These are phyloP conservation scores for Imleria badia DNA, from an alignment of 768 basidiomycete genomes.

Conservation along the genomic window DNA sequence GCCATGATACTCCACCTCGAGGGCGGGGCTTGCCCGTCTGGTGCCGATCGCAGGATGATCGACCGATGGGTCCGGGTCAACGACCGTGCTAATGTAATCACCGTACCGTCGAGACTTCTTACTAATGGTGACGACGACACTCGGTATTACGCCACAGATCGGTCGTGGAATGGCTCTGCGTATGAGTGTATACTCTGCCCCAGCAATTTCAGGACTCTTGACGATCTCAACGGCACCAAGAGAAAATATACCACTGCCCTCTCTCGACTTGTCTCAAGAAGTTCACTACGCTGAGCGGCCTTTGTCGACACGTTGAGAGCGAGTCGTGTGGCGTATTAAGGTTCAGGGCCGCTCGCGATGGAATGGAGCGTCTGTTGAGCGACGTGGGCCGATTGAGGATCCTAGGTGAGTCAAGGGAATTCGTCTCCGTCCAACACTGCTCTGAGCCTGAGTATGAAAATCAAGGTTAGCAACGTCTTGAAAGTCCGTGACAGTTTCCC, in stretches of 20 bases:
- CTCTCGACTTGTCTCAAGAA: conserved; percentile 39
- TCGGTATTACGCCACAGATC: conserved; percentile 33
- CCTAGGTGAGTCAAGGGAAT: conserved; percentile 8
- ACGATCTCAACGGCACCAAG: conserved; percentile 54
- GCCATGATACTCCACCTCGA: conserved; percentile 66
- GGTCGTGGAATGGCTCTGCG: conserved; percentile 40
- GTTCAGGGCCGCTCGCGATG: conserved; percentile 42
- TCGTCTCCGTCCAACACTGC: neutral
- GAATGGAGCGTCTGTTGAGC: conserved; percentile 37
- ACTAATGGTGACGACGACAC: conserved; percentile 19
- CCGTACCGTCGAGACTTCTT: conserved; percentile 53
- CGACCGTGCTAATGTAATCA: conserved; percentile 52
- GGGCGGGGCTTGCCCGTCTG: conserved; percentile 53
- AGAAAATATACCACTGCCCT: conserved; percentile 56
- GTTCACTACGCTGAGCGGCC: conserved; percentile 54
- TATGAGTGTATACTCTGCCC: conserved; percentile 72
- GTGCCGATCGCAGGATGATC: conserved; percentile 40
- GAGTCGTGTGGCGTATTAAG: conserved; percentile 53
- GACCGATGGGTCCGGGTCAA: conserved; percentile 36
- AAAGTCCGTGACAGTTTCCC: conserved; percentile 28
- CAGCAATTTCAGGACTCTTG: conserved; percentile 38
- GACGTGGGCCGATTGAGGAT: conserved; percentile 14
- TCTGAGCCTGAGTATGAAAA: conserved; percentile 15
- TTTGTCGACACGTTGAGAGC: conserved; percentile 68
- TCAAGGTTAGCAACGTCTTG: conserved; percentile 18